These are phyloP conservation scores for Solanum dulcamara DNA, from an alignment of 257 asterid genomes.

Conservation along the genomic window DNA sequence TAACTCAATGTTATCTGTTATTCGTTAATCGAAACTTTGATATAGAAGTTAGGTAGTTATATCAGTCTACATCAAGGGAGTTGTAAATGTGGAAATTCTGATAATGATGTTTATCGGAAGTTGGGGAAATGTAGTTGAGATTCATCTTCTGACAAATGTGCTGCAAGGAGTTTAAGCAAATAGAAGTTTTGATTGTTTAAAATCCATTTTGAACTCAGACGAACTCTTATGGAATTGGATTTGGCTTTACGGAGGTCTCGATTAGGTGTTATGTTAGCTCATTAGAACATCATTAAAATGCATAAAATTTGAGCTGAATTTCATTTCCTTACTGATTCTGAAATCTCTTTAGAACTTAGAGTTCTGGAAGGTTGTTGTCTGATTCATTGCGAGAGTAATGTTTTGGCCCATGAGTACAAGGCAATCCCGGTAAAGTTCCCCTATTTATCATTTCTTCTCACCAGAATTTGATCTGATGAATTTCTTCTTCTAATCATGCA, in stretches of 20 bases:
- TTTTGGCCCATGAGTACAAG: constrained; percentile 69
- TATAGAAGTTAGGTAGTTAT: background rate
- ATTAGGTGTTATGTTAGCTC: background rate
- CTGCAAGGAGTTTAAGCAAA: background rate
- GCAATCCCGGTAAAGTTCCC: constrained; percentile 42
- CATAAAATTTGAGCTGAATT: background rate
- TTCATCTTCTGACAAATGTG: background rate
- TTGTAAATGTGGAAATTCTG: background rate
- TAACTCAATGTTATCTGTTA: background rate
- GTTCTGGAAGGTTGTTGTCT: constrained; percentile 94
- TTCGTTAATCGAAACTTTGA: background rate
- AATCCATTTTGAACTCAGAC: background rate
- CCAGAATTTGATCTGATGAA: background rate
- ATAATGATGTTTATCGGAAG: background rate
- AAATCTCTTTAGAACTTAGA: constrained; percentile 81
- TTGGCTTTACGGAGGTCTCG: background rate
- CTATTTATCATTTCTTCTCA: background rate
- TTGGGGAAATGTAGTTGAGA: background rate
- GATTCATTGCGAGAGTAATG: constrained; percentile 62
- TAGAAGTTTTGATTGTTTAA: background rate
- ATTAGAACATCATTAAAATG: background rate
- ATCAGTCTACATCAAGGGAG: background rate
- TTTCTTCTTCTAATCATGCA: background rate
- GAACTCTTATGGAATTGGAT: background rate
- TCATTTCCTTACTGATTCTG: constrained; percentile 41